Evolutionary conservation across 768 basidiomycete species (phyloP), one percentile per base, ranked within the genome.

Genomic region (Boletus rubroflammeus): DNA sequence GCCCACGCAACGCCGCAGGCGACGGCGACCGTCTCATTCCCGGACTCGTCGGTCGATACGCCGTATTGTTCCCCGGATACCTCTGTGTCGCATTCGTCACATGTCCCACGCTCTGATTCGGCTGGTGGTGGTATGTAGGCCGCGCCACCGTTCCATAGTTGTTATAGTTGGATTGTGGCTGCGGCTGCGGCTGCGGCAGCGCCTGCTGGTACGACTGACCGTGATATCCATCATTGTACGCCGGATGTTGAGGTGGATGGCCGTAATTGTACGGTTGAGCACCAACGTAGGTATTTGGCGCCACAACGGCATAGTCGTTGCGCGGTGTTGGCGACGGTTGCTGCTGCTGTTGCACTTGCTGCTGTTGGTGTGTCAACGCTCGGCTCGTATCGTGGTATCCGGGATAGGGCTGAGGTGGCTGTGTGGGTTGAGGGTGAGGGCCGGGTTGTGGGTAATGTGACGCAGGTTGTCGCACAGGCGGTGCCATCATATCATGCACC

Each of bases 401-500:
- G 0, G 50, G 23, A 15, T 67, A 66, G 35, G 65, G 13, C 15
- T 63, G 68, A 1, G 63, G 50, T 1, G 59, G 56, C n/a, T 58
- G 64, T 0, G 53, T 23, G 5, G 53, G 26, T 14, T 46, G 58
- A 51, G 57, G 29, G 6, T 55, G 58, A 2, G 40, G 48, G 5
- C 38, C 50, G 0, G 55, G 41, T 9, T 53, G 60, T 11, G 48
- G 17, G 41, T 59, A 68, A 21, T 65, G 63, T 29, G 15, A 6
- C 4, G 43, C 5, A 5, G 54, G 29, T 13, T 53, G 60, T 2
- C 56, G 61, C 1, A 32, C 34, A 0, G 63, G 53, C 70, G 75
- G 56, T 80, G 81, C 59, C 83, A 93, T 84, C 38, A 81, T 78
- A 69, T 96, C 94, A 56, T 87, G 83, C 34, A 86, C 75, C 6